A percentile compares a stretch with the other conserved stretches of the same genome.
phyloP scores from a whole-genome alignment of 2,329 filamentous ascomycete species.

The Trichoderma oligosporum region DNA sequence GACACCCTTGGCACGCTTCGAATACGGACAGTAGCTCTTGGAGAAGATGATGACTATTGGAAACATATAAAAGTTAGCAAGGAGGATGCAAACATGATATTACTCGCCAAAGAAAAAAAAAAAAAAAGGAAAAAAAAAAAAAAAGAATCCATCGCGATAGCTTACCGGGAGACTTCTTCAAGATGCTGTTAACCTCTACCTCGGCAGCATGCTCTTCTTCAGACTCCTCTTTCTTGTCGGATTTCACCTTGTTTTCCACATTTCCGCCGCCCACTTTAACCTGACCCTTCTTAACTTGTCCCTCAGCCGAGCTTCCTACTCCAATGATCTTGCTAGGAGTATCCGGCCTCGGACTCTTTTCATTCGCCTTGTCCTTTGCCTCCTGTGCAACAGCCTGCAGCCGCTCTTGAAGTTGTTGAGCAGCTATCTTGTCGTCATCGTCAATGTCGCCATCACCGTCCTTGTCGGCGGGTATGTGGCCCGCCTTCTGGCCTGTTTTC shows the following conservation, averaged over 20 bases:
- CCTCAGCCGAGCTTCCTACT: conserved; percentile 54
- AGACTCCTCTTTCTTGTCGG: conserved; percentile 44
- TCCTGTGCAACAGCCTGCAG: conserved; percentile 66
- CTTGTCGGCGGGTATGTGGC: conserved; percentile 44
- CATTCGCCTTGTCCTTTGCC: conserved; percentile 65
- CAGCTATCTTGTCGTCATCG: conserved; percentile 53
- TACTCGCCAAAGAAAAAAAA: background rate
- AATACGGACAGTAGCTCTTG: conserved; percentile 87
- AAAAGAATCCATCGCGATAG: conserved; percentile 19
- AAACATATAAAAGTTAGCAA: background rate
- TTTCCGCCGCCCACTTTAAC: conserved; percentile 48
- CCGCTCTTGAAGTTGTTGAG: conserved; percentile 52
- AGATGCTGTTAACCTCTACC: conserved; percentile 68
- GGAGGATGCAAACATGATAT: background rate
- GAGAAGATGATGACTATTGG: conserved; percentile 85
- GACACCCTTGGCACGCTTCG: conserved; percentile 77
- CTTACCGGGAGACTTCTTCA: conserved; percentile 81
- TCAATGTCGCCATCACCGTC: conserved; percentile 55
- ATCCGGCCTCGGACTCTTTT: conserved; percentile 61
- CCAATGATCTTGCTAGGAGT: conserved; percentile 55
- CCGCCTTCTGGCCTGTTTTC: conserved; percentile 37
- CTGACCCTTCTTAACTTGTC: conserved; percentile 41
- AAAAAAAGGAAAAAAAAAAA: background rate
- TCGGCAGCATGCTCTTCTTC: conserved; percentile 63
- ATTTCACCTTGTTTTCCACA: conserved; percentile 62